Base-by-base conservation (phyloP, 768 basidiomycete genomes). In the Boletus coccyginus region DNA sequence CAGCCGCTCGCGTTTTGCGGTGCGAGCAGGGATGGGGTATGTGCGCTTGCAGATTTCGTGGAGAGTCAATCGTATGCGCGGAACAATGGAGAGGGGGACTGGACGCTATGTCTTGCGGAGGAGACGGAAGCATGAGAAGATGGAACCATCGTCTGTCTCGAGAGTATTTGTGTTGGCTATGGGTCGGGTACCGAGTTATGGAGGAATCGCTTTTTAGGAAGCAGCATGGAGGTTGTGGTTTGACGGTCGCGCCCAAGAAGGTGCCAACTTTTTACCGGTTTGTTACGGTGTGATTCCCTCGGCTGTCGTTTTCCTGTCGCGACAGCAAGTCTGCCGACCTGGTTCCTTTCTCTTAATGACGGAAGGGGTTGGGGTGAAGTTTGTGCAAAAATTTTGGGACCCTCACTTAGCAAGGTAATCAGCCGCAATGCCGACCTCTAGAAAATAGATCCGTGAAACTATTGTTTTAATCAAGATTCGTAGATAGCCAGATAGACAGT, bases 51-150 rank as follows among this genome's bases (percentile, higher is more conserved):
- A 7, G 71, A 73, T 6, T 94, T 94, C 61, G 80, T 92, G 36
- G 70, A 77, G 52, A 88, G 86, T 67, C 90, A 92, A 73, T 53
- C 57, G 9, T 94, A 87, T 66, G 81, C 90, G 11, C 74, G 81
- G 59, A 77, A 77, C 38, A 77, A 85, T 57, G 91, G 89, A 0
- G 77, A 81, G 3, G 89, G 90, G 5, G 86, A 87, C 61, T 90
- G 82, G 69, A 80, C 81, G 62, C 79, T 75, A 61, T 89, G 87
- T 60, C 80, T 78, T 27, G 43, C 47, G 53, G 50, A 1, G 4
- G 27, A 46, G 36, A 17, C 8, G 43, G 42, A 40, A 7, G 33
- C 27, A 32, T 49, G 38, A 50, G 24, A 33, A 5, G 31, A 24
- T 16, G 46, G 4, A 5, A 27, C 41, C 9, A 14, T 16, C 13